A percentile compares a stretch with the other conserved stretches of the same genome.
phyloP scores from a whole-genome alignment of 257 asterid genomes.

The Solanum appendiculatum region DNA sequence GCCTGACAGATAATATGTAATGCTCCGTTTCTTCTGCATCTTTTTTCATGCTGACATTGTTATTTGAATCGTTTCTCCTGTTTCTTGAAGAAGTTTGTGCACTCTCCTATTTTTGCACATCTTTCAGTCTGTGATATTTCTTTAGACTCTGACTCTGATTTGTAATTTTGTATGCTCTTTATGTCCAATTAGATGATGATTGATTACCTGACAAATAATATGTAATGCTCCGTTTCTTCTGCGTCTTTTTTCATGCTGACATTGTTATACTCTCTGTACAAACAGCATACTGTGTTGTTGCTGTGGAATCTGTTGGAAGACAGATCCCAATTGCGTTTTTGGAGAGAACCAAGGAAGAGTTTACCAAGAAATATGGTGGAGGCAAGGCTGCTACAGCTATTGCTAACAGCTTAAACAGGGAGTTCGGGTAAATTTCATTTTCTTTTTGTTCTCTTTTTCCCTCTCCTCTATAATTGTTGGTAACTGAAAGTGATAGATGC shows the following conservation, averaged over 20 bases:
- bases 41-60: neutral
- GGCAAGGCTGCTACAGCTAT: constrained; percentile 97
- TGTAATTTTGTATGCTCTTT: neutral
- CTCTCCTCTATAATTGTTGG: neutral
- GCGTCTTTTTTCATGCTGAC: neutral
- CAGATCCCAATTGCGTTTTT: constrained; percentile 83
- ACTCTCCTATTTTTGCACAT: neutral
- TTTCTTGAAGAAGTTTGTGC: neutral
- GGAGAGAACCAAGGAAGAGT: constrained; percentile 80
- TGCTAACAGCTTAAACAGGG: constrained; percentile 72
- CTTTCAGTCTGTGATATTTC: neutral
- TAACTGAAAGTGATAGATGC: neutral
- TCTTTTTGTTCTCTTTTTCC: neutral
- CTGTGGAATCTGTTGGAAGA: constrained; percentile 87
- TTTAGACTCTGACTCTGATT: neutral
- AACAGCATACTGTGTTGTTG: constrained; percentile 89
- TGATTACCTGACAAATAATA: neutral
- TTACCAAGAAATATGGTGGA: constrained; percentile 80
- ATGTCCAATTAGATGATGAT: neutral
- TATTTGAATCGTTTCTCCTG: neutral
- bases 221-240: neutral
- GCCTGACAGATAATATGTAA: neutral
- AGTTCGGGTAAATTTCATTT: constrained; percentile 52
- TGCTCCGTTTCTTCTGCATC: neutral
- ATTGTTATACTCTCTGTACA: neutral